Evolutionary conservation across 257 asterid species (phyloP), one percentile per base, ranked within the genome.

Genomic region (Solanum pinnatisectum): DNA sequence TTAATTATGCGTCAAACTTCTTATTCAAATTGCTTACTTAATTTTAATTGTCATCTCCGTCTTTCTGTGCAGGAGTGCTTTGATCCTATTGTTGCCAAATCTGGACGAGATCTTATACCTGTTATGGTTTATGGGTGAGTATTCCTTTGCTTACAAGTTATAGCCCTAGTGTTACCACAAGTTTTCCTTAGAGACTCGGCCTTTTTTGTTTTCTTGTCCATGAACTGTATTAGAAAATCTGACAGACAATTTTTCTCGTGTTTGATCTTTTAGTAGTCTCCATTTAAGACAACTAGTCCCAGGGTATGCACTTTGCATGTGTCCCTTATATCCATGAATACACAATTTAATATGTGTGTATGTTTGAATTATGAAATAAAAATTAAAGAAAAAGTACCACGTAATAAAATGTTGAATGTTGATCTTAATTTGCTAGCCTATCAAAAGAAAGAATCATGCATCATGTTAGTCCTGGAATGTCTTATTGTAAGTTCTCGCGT

Each of bases 61-160:
- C 72, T 81, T 87, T 90, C 87, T 59, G 87, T 33, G 49, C 95
- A 97, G 99, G 99, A 96, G 89, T 94, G 99, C 92, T 97, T 97
- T 91, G 99, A 97, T 91, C 99, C 99, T 83, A 97, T 97, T 90
- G 94, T 95, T 91, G 97, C 98, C 87, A 93, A 89, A 91, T 94
- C 98, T 87, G 99, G 99, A 86, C 95, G 98, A n/a, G 99, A 97
- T 92, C 96, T 97, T 90, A 97, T 97, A 90, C 99, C 99, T 27
- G 95, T 97, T 91, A 96, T 97, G 99, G 99, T 97, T 71, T 96
- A 97, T 67, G 99, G 99, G 99, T 97, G 90, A 92, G 99, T 78
- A 65, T 83, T 60, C 63, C 63, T 89, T 87, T 13, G 42, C 59
- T 73, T 72, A 18, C 68, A 27, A 16, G 37, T 73, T 71, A 18